Evolutionary conservation across 1,284 basidiomycete species (phyloP).

Genomic region (Trichosporon sp.): DNA sequence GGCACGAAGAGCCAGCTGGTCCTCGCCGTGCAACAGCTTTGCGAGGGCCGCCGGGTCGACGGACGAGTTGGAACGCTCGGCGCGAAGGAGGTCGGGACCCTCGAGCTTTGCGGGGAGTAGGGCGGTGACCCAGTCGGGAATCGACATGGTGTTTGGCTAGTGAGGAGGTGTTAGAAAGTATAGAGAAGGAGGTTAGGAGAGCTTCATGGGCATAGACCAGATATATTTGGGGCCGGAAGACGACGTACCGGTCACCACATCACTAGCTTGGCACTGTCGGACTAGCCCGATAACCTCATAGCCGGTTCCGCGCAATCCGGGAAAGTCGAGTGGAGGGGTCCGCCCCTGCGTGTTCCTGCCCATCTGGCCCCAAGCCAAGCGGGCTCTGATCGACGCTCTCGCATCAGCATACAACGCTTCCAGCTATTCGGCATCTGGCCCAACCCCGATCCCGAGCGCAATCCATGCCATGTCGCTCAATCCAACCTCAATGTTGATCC

Average conservation of each 20-base stretch:
- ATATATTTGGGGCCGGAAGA: not conserved
- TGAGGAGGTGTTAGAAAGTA: not conserved
- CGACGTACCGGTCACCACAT: not conserved
- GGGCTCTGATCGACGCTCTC: no score
- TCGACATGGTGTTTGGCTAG: not conserved
- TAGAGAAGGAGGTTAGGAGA: not conserved
- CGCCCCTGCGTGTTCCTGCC: no score
- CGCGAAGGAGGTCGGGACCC: conserved; percentile 7
- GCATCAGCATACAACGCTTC: no score
- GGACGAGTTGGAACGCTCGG: conserved; percentile 8
- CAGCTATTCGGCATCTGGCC: no score
- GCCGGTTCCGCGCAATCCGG: not conserved
- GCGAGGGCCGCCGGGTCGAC: conserved; percentile 10
- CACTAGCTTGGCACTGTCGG: not conserved
- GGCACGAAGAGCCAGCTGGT: conserved; percentile 6
- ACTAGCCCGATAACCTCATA: not conserved
- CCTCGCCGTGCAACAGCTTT: conserved; percentile 9
- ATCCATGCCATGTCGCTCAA: no score
- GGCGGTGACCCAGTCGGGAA: conserved; percentile 8
- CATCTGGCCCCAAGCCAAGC: no score
- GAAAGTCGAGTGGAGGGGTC: not conserved
- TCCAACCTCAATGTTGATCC: no score
- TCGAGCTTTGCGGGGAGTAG: conserved; percentile 9
- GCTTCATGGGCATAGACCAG: not conserved
- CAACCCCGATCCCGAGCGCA: no score